Percentiles rank a stretch among this genome's conserved stretches.
Conservation (phyloP, 148 eudicot species). For the Rhododendron molle region DNA sequence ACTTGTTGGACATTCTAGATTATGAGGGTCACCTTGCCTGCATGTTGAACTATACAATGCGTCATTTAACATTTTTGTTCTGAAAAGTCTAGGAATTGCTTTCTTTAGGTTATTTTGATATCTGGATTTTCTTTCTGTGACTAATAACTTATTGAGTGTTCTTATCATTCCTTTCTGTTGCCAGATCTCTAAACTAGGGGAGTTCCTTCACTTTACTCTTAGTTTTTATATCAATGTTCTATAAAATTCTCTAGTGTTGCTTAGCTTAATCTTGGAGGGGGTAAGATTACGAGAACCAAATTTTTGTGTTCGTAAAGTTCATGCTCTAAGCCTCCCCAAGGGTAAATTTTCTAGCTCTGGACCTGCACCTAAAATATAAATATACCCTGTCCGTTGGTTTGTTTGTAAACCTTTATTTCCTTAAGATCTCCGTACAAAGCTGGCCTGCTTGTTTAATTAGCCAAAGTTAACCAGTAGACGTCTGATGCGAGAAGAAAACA, state of each 20-base stretch:
- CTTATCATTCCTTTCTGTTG: background rate
- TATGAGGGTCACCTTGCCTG: background rate
- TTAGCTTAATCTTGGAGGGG: background rate
- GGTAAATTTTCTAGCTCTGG: background rate
- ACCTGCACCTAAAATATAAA: background rate
- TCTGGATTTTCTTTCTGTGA: background rate
- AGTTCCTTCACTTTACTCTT: background rate
- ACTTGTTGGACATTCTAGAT: background rate
- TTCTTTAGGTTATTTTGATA: no score
- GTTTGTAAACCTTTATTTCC: background rate
- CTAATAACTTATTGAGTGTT: background rate
- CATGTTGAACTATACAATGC: background rate
- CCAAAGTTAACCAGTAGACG: background rate
- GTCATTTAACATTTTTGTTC: background rate
- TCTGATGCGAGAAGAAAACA: background rate
- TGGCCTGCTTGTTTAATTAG: background rate
- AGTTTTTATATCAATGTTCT: background rate
- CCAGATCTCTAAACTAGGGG: background rate
- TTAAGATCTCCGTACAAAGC: background rate
- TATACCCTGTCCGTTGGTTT: background rate
- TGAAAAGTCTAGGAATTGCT: background rate
- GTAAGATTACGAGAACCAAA: background rate
- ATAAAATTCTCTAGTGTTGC: background rate
- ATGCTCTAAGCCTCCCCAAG: background rate
- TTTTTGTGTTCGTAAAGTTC: background rate